These are phyloP conservation scores for Myrmaecium sp. DNA, from an alignment of 2,329 filamentous ascomycete species.

Conservation along the genomic window DNA sequence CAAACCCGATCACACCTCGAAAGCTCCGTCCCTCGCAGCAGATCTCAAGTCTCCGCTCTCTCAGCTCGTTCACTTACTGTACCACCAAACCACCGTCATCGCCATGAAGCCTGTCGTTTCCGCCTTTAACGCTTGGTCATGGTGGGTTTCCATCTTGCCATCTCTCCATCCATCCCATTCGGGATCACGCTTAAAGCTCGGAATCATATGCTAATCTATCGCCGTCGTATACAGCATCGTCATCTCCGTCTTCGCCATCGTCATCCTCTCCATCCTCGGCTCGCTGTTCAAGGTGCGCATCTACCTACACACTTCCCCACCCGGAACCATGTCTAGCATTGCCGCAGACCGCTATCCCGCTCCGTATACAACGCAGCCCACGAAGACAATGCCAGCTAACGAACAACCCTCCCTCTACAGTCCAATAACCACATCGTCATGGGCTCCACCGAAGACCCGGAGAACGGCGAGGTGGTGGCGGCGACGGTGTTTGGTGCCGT, in stretches of 20 bases:
- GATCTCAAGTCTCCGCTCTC: too few relatives aligned
- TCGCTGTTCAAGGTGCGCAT: slow-evolving; percentile 53
- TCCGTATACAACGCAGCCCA: neutral
- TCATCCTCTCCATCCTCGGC: slow-evolving; percentile 49
- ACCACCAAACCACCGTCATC: slow-evolving; percentile 3
- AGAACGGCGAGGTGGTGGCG: slow-evolving; percentile 62
- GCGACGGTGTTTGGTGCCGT: slow-evolving; percentile 77
- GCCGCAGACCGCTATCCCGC: neutral
- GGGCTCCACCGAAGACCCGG: slow-evolving; percentile 51
- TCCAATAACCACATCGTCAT: slow-evolving; percentile 67
- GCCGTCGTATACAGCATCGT: slow-evolving; percentile 40
- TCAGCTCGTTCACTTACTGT: too few relatives aligned
- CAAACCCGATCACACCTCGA: too few relatives aligned
- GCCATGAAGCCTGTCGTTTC: slow-evolving; percentile 91
- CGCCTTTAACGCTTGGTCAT: slow-evolving; percentile 86
- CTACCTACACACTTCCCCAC: slow-evolving; percentile 2
- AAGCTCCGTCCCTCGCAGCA: too few relatives aligned
- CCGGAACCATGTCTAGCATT: too few relatives aligned
- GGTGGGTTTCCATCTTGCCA: slow-evolving; percentile 63
- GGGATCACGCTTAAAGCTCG: neutral
- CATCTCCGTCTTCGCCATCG: slow-evolving; percentile 46
- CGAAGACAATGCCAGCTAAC: slow-evolving; percentile 9
- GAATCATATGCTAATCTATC: neutral
- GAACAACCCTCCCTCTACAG: slow-evolving; percentile 16
- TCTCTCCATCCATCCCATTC: slow-evolving; percentile 5